phyloP scores from a whole-genome alignment of 306 rosid species.

The Trifolium subterraneum region DNA sequence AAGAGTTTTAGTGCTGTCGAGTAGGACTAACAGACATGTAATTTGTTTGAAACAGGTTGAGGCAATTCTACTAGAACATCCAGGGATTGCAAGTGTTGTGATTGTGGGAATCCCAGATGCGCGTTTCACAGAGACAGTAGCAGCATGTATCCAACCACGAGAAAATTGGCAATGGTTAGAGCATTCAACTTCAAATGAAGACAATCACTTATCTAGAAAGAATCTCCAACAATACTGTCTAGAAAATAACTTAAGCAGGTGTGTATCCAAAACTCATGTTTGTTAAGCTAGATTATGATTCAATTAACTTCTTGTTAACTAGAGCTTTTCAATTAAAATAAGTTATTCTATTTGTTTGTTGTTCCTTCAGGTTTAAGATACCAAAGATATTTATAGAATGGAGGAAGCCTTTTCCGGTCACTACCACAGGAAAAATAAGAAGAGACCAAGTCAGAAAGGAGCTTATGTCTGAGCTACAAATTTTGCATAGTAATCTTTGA shows the following conservation, averaged over 20 bases:
- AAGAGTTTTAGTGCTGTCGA: too few relatives aligned
- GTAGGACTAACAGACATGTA: too few relatives aligned
- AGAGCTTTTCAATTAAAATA: slow-evolving; percentile 1
- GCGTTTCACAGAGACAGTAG: slow-evolving; percentile 68
- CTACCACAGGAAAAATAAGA: slow-evolving; percentile 70
- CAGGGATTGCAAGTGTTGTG: slow-evolving; percentile 66
- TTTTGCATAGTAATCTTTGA: slow-evolving; percentile 69
- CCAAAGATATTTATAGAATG: slow-evolving; percentile 65
- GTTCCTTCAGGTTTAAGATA: slow-evolving; percentile 73
- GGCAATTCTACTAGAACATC: slow-evolving; percentile 67
- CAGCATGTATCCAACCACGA: slow-evolving; percentile 64
- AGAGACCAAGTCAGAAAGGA: slow-evolving; percentile 65
- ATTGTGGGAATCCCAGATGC: slow-evolving; percentile 78
- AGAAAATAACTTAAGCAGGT: slow-evolving; percentile 68
- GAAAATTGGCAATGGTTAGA: slow-evolving; percentile 73
- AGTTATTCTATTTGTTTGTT: background rate
- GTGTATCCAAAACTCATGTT: slow-evolving; percentile 29
- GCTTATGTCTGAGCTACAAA: slow-evolving; percentile 49
- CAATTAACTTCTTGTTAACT: background rate
- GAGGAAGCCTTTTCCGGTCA: slow-evolving; percentile 78
- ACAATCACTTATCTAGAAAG: slow-evolving; percentile 51
- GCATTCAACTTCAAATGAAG: slow-evolving; percentile 39
- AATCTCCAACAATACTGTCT: slow-evolving; percentile 58
- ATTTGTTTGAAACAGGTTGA: slow-evolving; percentile 40
- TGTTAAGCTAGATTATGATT: background rate